Conservation (phyloP, 2,329 filamentous ascomycete genomes). For the Talaromyces sp. region DNA sequence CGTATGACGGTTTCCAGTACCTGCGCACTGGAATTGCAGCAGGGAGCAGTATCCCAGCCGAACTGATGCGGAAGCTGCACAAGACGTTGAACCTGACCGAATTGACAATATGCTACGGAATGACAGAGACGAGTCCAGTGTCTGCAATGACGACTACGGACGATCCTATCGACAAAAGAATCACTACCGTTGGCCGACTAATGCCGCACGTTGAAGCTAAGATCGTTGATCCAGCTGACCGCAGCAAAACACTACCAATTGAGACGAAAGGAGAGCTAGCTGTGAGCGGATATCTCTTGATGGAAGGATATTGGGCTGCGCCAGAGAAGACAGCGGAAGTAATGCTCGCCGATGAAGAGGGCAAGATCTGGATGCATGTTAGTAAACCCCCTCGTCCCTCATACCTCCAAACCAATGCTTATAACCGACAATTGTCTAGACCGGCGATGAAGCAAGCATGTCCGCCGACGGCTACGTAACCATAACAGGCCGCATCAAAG, state of each 20-base stretch:
- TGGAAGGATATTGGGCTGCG: conserved; percentile 89
- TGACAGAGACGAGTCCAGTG: conserved; percentile 79
- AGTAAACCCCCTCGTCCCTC: conserved; percentile 22
- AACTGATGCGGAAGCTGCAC: conserved; percentile 66
- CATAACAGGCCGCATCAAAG: conserved; percentile 90
- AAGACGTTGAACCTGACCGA: conserved; percentile 70
- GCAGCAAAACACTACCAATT: conserved; percentile 56
- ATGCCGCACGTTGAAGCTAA: conserved; percentile 80
- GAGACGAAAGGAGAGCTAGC: conserved; percentile 75
- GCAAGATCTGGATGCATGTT: conserved; percentile 72
- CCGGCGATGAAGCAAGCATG: conserved; percentile 86
- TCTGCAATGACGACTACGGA: conserved; percentile 74
- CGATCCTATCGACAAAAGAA: conserved; percentile 69
- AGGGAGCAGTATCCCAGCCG: conserved; percentile 76
- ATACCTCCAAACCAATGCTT: background rate
- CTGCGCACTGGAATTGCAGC: conserved; percentile 89
- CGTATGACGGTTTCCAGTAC: conserved; percentile 55
- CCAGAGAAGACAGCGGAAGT: conserved; percentile 65
- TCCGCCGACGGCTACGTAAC: conserved; percentile 76
- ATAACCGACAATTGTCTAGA: conserved; percentile 47
- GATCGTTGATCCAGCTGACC: conserved; percentile 68
- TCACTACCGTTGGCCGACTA: conserved; percentile 70
- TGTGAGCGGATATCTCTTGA: conserved; percentile 78
- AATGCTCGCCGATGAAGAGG: conserved; percentile 54
- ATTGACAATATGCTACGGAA: conserved; percentile 91